These are phyloP conservation scores for Quercus glauca DNA, from an alignment of 306 rosid genomes.

Conservation along the genomic window DNA sequence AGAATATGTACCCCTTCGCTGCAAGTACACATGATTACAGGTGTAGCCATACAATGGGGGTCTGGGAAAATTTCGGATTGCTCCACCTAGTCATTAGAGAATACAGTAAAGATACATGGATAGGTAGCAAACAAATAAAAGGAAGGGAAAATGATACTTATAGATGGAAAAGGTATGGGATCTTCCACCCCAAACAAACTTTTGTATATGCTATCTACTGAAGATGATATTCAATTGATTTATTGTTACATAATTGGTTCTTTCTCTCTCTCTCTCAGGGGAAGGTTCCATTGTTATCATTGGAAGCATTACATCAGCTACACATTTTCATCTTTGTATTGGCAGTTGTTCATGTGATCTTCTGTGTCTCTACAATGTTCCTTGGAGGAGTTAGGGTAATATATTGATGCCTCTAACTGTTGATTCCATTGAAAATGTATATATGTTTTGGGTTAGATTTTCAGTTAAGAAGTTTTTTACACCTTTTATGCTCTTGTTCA, in stretches of 20 bases:
- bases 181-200: no score
- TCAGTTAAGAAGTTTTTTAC: background rate
- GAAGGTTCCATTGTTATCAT: slow-evolving; percentile 65
- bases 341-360: slow-evolving; percentile 77
- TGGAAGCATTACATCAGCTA: slow-evolving; percentile 82
- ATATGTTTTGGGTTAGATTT: background rate
- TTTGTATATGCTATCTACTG: background rate
- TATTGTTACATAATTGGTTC: background rate
- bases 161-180: no score
- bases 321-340: slow-evolving; percentile 90
- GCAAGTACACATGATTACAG: background rate
- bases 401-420: background rate
- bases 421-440: background rate
- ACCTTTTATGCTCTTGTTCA: background rate
- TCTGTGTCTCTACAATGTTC: slow-evolving; percentile 73
- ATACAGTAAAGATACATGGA: no score
- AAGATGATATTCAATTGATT: background rate
- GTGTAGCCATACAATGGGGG: background rate
- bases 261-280: slow-evolving; percentile 45
- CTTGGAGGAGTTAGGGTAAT: slow-evolving; percentile 77
- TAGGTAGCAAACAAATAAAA: background rate
- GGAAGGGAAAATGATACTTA: background rate
- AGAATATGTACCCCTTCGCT: background rate
- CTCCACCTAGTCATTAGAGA: no score
- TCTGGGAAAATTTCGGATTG: no score